Conservation (phyloP, 1,284 basidiomycete species). For the Heliocybe sulcata region DNA sequence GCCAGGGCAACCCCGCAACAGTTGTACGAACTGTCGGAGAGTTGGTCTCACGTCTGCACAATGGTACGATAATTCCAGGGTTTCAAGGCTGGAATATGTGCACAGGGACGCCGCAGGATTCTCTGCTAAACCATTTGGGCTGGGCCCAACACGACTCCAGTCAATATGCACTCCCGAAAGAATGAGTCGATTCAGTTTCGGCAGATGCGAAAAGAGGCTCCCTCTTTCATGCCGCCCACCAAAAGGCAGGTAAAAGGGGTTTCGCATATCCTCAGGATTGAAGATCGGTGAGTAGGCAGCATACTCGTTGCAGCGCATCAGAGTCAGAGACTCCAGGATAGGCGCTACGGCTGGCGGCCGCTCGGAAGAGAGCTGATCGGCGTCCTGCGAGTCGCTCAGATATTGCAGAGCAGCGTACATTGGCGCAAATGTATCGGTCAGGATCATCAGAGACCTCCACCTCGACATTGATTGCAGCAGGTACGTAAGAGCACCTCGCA, state of each 20-base stretch:
- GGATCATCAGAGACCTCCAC: slow-evolving; percentile 41
- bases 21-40: slow-evolving; percentile 27
- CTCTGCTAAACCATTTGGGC: not conserved
- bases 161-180: slow-evolving; percentile 16
- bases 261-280: slow-evolving; percentile 28
- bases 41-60: slow-evolving; percentile 38
- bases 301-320: slow-evolving; percentile 53
- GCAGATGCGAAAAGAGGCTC: slow-evolving; percentile 10
- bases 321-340: slow-evolving; percentile 36
- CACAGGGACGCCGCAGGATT: not conserved
- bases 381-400: slow-evolving; percentile 22
- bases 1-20: slow-evolving; percentile 28
- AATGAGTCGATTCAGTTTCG: slow-evolving; percentile 12
- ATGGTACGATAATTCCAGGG: slow-evolving; percentile 39
- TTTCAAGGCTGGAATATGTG: slow-evolving; percentile 17
- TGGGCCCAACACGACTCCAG: slow-evolving; percentile 9
- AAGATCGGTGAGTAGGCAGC: slow-evolving; percentile 36
- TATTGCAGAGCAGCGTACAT: slow-evolving; percentile 38
- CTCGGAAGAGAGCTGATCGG: slow-evolving; percentile 3
- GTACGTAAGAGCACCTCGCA: slow-evolving; percentile 31
- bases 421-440: slow-evolving; percentile 45
- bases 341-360: slow-evolving; percentile 14
- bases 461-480: slow-evolving; percentile 38
- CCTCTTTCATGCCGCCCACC: slow-evolving; percentile 4
- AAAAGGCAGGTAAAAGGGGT: slow-evolving; percentile 27